phyloP scores from a whole-genome alignment of 208 protist species.

The Giardia muris region DNA sequence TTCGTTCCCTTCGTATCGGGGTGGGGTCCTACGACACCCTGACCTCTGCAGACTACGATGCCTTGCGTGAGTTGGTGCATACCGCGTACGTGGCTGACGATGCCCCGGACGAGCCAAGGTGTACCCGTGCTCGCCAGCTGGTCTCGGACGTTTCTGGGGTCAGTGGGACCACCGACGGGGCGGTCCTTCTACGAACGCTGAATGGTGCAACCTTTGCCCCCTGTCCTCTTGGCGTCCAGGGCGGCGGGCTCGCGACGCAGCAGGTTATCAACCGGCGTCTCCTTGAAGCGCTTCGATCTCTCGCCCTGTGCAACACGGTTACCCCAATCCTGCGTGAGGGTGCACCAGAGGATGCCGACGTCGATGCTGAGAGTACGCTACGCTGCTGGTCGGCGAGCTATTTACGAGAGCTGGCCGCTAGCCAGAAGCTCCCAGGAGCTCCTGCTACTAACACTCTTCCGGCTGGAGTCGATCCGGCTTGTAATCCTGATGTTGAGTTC shows the following conservation, averaged over 20 bases:
- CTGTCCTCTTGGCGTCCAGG: too few relatives aligned
- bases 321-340: constrained; percentile 63
- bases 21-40: background rate
- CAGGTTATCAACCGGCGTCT: background rate
- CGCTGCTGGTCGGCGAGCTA: background rate
- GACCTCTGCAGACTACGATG: background rate
- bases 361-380: background rate
- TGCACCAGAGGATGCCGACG: constrained; percentile 37
- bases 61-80: background rate
- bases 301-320: constrained; percentile 71
- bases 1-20: constrained; percentile 47
- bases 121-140: background rate
- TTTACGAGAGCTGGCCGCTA: background rate
- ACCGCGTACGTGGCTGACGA: background rate
- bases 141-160: background rate
- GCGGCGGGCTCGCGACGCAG: background rate
- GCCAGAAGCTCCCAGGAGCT: background rate
- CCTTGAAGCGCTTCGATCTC: background rate
- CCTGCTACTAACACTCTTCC: background rate
- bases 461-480: background rate
- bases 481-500: background rate
- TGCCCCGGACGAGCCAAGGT: background rate
- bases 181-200: background rate
- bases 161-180: background rate
- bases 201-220: background rate